Evolutionary conservation across 2,329 filamentous ascomycete species (phyloP).

Genomic region (Epichloe scottii): DNA sequence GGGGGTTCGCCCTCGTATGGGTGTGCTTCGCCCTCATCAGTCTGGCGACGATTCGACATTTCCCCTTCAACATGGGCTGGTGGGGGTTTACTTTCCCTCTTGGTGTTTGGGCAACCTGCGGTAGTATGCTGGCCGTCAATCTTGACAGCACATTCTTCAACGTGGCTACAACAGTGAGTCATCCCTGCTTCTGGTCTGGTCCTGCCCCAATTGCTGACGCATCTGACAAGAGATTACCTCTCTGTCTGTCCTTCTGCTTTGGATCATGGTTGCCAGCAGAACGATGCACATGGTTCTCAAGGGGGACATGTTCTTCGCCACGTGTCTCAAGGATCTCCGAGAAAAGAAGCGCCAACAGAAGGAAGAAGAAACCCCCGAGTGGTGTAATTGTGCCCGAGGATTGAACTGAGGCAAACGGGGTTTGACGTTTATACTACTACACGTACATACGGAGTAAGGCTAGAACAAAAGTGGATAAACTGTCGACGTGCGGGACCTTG

Average conservation of each 20-base stretch:
- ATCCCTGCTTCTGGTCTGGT: not conserved
- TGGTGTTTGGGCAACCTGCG: conserved; percentile 31
- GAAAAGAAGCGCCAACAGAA: conserved; percentile 17
- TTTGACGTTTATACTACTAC: too few species aligned
- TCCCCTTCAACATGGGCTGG: conserved; percentile 35
- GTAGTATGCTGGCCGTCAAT: conserved; percentile 25
- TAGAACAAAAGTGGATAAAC: not conserved
- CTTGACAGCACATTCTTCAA: conserved; percentile 31
- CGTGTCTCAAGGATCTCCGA: conserved; percentile 27
- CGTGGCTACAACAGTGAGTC: conserved; percentile 23
- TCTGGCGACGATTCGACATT: conserved; percentile 24
- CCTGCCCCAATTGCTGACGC: not conserved
- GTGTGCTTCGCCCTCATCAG: conserved; percentile 30
- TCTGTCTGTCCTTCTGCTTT: conserved; percentile 27
- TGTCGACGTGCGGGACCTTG: not conserved
- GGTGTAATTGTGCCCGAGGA: conserved; percentile 9
- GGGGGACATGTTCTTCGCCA: conserved; percentile 32
- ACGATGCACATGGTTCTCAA: conserved; percentile 25
- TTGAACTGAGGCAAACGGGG: too few species aligned
- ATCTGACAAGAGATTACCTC: conserved; percentile 24
- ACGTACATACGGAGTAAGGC: too few species aligned
- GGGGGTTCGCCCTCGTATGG: conserved; percentile 33
- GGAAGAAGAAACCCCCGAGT: conserved; percentile 1
- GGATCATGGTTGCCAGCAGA: conserved; percentile 27
- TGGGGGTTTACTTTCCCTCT: conserved; percentile 36